These are phyloP conservation scores for Rubroboletus pulcherrimus DNA, from an alignment of 768 basidiomycete genomes.

Conservation along the genomic window DNA sequence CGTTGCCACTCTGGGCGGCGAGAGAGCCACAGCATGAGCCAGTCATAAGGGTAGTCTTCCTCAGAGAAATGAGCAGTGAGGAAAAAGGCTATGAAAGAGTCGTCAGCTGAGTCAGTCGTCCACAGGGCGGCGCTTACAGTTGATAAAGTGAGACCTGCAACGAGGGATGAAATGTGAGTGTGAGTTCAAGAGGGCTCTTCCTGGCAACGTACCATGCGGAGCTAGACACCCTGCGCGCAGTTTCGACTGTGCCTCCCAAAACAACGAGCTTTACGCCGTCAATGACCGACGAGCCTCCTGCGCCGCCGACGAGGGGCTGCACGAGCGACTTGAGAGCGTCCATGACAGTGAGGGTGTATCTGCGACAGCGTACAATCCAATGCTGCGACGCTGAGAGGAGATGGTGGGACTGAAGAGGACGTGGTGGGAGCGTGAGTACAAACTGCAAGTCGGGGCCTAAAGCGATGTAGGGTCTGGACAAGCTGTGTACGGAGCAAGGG, in stretches of 20 bases:
- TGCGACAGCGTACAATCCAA: conserved; percentile 36
- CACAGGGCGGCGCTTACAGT: conserved; percentile 52
- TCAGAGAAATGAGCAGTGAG: conserved; percentile 88
- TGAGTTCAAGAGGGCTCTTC: not conserved
- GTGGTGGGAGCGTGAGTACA: conserved; percentile 24
- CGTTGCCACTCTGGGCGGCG: conserved; percentile 86
- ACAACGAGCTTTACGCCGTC: conserved; percentile 91
- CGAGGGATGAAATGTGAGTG: conserved; percentile 10
- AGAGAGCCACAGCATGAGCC: conserved; percentile 89
- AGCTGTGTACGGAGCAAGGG: conserved; percentile 21
- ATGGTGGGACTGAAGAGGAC: conserved; percentile 15
- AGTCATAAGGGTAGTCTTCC: conserved; percentile 88
- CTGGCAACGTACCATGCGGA: conserved; percentile 62
- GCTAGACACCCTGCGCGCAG: conserved; percentile 75
- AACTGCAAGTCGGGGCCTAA: conserved; percentile 7
- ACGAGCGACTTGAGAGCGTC: conserved; percentile 80
- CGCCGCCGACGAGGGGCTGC: conserved; percentile 74
- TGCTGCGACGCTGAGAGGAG: conserved; percentile 28
- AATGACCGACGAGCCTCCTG: conserved; percentile 72
- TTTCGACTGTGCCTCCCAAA: conserved; percentile 84
- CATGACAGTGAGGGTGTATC: conserved; percentile 41
- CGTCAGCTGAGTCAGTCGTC: conserved; percentile 8
- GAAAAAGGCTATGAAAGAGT: conserved; percentile 59
- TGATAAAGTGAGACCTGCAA: conserved; percentile 76
- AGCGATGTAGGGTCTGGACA: conserved; percentile 9